These are phyloP conservation scores for Phaeosphaeria sp. DNA, from an alignment of 2,329 filamentous ascomycete species.

Conservation along the genomic window DNA sequence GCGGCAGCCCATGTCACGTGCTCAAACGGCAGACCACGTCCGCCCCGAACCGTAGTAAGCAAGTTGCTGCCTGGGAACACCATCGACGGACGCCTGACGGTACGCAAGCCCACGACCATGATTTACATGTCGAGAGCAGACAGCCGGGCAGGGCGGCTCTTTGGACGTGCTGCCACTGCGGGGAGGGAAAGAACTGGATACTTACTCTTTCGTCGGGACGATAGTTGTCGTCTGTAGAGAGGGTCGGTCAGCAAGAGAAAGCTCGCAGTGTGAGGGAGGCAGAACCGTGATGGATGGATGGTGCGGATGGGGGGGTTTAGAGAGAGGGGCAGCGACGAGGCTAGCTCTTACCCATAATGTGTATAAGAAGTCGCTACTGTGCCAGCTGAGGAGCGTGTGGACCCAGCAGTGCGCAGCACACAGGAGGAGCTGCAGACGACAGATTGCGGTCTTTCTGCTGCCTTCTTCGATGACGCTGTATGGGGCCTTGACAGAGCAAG, in stretches of 20 bases:
- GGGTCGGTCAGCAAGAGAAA: constrained; percentile 27
- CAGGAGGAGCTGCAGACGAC: constrained; percentile 36
- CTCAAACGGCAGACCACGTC: constrained; percentile 4
- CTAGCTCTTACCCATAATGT: constrained; percentile 39
- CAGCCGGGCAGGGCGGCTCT: background rate
- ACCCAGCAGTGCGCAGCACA: constrained; percentile 34
- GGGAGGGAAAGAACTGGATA: constrained; percentile 10
- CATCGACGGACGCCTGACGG: background rate
- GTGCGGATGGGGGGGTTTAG: constrained; percentile 23
- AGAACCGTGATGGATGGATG: constrained; percentile 29
- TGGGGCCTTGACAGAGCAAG: constrained; percentile 36
- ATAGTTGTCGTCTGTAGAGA: constrained; percentile 30
- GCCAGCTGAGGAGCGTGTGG: constrained; percentile 38
- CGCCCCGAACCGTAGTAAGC: constrained; percentile 1
- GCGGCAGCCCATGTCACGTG: constrained; percentile 11
- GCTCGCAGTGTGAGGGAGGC: constrained; percentile 20
- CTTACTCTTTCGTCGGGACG: constrained; percentile 33
- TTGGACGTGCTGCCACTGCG: background rate
- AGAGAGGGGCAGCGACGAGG: constrained; percentile 23
- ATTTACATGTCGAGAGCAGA: background rate
- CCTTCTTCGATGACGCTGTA: constrained; percentile 42
- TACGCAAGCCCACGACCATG: background rate
- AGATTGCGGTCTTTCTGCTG: constrained; percentile 40
- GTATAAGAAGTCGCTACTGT: constrained; percentile 23
- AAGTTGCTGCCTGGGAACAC: constrained; percentile 6